phyloP scores from a whole-genome alignment of 345 rosid genomes.

The Atalantia buxifolia region DNA sequence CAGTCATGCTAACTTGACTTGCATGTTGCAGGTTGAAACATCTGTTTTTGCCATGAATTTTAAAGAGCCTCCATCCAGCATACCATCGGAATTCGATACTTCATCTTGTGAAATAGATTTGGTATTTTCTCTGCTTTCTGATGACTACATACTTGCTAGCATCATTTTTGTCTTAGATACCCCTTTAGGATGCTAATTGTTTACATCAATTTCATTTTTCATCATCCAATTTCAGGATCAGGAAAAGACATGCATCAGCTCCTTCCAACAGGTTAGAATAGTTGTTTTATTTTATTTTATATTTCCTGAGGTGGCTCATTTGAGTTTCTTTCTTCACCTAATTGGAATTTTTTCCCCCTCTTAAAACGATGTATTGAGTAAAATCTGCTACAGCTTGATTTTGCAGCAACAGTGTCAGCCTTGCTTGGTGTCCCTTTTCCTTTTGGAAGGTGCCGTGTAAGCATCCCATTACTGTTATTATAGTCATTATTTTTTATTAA shows the following conservation, averaged over 20 bases:
- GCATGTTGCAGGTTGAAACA: conserved; percentile 75
- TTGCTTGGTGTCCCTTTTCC: conserved; percentile 88
- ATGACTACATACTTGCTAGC: not conserved
- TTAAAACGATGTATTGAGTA: conserved; percentile 6
- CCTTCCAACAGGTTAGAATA: conserved; percentile 71
- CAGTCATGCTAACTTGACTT: conserved; percentile 20
- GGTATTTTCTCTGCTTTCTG: conserved; percentile 38
- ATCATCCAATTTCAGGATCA: conserved; percentile 48
- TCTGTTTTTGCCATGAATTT: conserved; percentile 85
- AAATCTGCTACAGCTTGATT: conserved; percentile 70
- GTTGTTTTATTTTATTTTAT: conserved; percentile 1
- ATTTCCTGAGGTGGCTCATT: not conserved
- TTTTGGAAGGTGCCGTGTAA: conserved; percentile 97
- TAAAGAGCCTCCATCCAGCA: conserved; percentile 46
- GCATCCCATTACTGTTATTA: conserved; percentile 38
- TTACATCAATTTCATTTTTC: not conserved
- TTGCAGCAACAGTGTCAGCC: conserved; percentile 88
- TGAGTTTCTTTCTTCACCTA: conserved; percentile 17
- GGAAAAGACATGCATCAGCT: conserved; percentile 53
- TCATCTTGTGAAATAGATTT: conserved; percentile 50
- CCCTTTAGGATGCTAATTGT: not conserved
- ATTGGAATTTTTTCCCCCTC: not conserved
- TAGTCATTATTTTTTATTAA: not conserved
- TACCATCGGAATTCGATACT: conserved; percentile 69
- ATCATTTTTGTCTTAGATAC: not conserved